Evolutionary conservation across 208 protist species (phyloP), one percentile per base, ranked within the genome.

Genomic region (Angomonas desouzai): DNA sequence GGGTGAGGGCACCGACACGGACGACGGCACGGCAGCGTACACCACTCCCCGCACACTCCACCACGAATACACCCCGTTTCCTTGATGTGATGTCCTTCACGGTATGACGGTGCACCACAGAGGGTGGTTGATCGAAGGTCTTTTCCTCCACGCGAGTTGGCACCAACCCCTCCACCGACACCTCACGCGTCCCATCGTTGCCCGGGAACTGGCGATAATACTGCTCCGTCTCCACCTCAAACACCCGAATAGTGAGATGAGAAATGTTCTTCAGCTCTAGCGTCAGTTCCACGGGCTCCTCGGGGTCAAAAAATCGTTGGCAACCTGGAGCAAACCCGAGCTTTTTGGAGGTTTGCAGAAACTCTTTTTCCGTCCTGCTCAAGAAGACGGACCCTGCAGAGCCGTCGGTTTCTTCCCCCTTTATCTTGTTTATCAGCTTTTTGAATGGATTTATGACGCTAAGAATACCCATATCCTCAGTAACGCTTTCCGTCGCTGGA

Each of bases 11-110:
- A 13, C 59, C 59, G 38, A 64, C 59, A 48, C 59, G 59, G 20
- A 64, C 30, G 2, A 64, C 22, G 1, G 36, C 59, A n/a, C 59
- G 59, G 59, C 59, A 48, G n/a, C 33, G 29, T 48, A 51, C 27
- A 11, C 59, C 59, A 3, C 33, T 48, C 43, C 59, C 59, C n/a
- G 51, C 45, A 30, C 32, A 64, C n/a, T 64, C 59, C 20, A 64
- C 59, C 7, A 64, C 25, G 45, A 53, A 64, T 27, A 53, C 59
- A 7, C 59, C 59, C 30, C 59, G 36, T 40, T 16, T 27, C 38
- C 43, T 48, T 3, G 27, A 33, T 4, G 51, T n/a, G 38, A 64
- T 29, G 45, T 64, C 43, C 43, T 51, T 30, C n/a, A 64, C n/a
- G 38, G 48, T 29, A 33, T 53, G 25, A n/a, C 29, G 59, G 43